phyloP scores from a whole-genome alignment of 2,329 filamentous ascomycete genomes.

The Aspergillus japonicus region DNA sequence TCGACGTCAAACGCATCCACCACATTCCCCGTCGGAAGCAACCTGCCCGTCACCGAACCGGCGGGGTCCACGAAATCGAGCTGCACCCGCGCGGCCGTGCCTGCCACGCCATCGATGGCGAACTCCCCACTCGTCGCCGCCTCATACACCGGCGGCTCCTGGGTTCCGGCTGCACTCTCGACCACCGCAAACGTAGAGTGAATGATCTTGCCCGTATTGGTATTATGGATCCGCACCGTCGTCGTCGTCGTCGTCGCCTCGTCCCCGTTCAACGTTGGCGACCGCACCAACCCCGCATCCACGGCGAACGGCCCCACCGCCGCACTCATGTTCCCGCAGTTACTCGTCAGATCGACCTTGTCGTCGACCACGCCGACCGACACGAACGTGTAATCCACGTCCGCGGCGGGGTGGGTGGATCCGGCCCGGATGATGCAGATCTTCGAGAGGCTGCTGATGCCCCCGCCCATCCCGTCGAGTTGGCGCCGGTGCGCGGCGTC shows the following conservation, averaged over 20 bases:
- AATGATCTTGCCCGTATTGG: slow-evolving; percentile 68
- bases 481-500: slow-evolving; percentile 65
- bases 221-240: slow-evolving; percentile 63
- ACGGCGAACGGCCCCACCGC: slow-evolving; percentile 66
- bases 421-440: slow-evolving; percentile 62
- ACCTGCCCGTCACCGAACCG: slow-evolving; percentile 62
- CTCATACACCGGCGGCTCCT: slow-evolving; percentile 37
- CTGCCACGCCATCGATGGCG: slow-evolving; percentile 63
- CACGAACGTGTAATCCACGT: slow-evolving; percentile 71
- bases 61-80: slow-evolving; percentile 63
- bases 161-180: no score
- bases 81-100: slow-evolving; percentile 56
- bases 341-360: slow-evolving; percentile 64
- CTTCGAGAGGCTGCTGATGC: slow-evolving; percentile 68
- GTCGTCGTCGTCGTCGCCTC: slow-evolving; percentile 13
- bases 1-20: slow-evolving; percentile 49
- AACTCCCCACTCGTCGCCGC: slow-evolving; percentile 55
- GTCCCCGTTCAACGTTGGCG: no score
- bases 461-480: slow-evolving; percentile 69
- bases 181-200: slow-evolving; percentile 56
- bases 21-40: slow-evolving; percentile 59
- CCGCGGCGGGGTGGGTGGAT: slow-evolving; percentile 49
- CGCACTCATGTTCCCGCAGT: slow-evolving; percentile 73
- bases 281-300: slow-evolving; percentile 44
- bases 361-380: slow-evolving; percentile 64